phyloP scores from a whole-genome alignment of 2,329 filamentous ascomycete genomes.

The Clonostachys byssicola region DNA sequence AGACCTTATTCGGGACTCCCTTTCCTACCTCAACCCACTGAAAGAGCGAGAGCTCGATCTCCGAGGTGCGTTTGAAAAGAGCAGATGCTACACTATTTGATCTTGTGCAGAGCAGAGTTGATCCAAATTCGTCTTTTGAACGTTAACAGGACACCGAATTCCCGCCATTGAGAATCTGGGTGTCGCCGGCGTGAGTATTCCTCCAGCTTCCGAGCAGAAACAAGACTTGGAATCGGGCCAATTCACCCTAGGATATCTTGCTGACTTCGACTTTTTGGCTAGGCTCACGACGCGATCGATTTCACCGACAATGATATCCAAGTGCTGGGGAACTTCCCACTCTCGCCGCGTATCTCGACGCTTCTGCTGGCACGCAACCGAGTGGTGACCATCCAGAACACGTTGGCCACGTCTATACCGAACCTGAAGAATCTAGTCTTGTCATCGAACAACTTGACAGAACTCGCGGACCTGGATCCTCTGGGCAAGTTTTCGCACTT shows the following conservation, averaged over 20 bases:
- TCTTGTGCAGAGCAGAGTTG: conserved; percentile 68
- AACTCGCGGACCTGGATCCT: conserved; percentile 86
- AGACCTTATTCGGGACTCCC: conserved; percentile 89
- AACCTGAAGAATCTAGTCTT: conserved; percentile 80
- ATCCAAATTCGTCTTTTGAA: conserved; percentile 55
- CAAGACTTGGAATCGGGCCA: background rate
- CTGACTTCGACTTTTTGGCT: background rate
- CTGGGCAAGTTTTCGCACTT: conserved; percentile 64
- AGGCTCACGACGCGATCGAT: conserved; percentile 97
- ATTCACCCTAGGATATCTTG: too few relatives aligned
- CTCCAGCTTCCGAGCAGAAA: background rate
- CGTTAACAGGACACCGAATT: conserved; percentile 88
- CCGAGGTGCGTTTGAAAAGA: conserved; percentile 95
- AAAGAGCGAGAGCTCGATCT: conserved; percentile 99
- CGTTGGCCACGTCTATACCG: conserved; percentile 71
- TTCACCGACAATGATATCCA: conserved; percentile 98
- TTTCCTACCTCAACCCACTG: conserved; percentile 97
- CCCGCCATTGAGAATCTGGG: conserved; percentile 96
- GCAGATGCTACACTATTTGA: conserved; percentile 83
- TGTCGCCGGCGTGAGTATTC: conserved; percentile 73
- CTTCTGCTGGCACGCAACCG: conserved; percentile 89
- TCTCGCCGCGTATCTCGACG: conserved; percentile 82
- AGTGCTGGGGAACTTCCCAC: conserved; percentile 84
- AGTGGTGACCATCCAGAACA: conserved; percentile 74
- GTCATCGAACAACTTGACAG: conserved; percentile 74